A percentile compares a stretch with the other conserved stretches of the same genome.
Conservation (phyloP, 805 yeast genomes). For the Metschnikowia similis region DNA sequence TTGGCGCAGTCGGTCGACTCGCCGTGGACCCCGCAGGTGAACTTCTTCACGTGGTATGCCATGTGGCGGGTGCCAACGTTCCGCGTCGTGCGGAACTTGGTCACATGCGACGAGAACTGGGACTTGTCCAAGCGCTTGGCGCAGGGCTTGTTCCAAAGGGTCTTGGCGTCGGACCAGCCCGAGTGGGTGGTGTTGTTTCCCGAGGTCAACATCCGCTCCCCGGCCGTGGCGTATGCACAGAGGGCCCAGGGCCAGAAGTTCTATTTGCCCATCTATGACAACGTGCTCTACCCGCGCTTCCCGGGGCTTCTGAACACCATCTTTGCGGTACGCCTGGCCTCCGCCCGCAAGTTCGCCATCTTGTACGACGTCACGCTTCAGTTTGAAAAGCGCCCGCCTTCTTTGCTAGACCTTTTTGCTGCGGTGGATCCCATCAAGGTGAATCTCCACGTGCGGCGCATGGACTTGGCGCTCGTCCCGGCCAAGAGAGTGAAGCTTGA, state of each 20-base stretch:
- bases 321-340: conserved; percentile 31
- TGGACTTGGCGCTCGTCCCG: conserved; percentile 46
- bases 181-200: conserved; percentile 78
- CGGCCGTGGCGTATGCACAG: conserved; percentile 47
- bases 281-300: conserved; percentile 77
- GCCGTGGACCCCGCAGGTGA: conserved; percentile 40
- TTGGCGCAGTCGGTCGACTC: conserved; percentile 31
- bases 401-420: conserved; percentile 29
- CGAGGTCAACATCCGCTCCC: conserved; percentile 70
- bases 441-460: conserved; percentile 46
- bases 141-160: conserved; percentile 31
- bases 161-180: conserved; percentile 34
- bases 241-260: conserved; percentile 50
- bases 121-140: conserved; percentile 40
- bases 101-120: conserved; percentile 70
- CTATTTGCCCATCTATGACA: conserved; percentile 55
- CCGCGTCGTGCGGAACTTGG: conserved; percentile 41
- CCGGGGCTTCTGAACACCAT: conserved; percentile 51
- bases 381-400: conserved; percentile 32
- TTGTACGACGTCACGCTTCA: conserved; percentile 55
- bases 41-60: conserved; percentile 67
- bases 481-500: conserved; percentile 53
- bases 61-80: conserved; percentile 60
- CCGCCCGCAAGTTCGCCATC: conserved; percentile 35
- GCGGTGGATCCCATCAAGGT: conserved; percentile 29